Evolutionary conservation across 176 grass and related monocot genomes (phyloP).

Genomic region (Avena atlantica): DNA sequence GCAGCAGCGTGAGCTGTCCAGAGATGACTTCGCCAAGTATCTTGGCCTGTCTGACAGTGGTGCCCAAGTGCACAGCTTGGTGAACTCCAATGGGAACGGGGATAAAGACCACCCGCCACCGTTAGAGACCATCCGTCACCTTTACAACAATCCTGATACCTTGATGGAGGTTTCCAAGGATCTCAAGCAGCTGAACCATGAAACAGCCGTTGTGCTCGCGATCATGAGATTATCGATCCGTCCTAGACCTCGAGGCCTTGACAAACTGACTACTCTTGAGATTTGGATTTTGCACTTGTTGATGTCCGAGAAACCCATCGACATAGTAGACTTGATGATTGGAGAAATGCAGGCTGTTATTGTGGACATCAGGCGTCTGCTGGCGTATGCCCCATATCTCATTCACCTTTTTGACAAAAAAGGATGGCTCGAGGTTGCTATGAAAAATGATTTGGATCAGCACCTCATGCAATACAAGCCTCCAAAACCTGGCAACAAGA

Average conservation of each 20-base stretch:
- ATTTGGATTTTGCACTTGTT: conserved; percentile 28
- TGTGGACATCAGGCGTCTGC: background rate
- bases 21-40: background rate
- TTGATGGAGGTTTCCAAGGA: background rate
- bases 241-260: background rate
- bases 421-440: conserved; percentile 7
- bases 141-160: background rate
- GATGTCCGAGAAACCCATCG: background rate
- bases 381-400: conserved; percentile 6
- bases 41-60: conserved; percentile 3
- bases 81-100: background rate
- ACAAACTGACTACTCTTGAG: background rate
- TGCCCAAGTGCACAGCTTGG: background rate
- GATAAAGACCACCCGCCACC: conserved; percentile 3
- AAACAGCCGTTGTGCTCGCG: background rate
- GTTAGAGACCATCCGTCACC: background rate
- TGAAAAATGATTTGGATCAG: background rate
- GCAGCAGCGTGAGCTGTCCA: conserved; percentile 1
- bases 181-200: background rate
- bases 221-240: background rate
- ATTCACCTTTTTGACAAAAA: conserved; percentile 4
- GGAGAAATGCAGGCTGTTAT: background rate
- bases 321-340: conserved; percentile 21
- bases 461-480: conserved; percentile 6
- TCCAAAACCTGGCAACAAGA: background rate